Conservation (phyloP, 2,329 filamentous ascomycete species). For the Pochonia chlamydosporia region DNA sequence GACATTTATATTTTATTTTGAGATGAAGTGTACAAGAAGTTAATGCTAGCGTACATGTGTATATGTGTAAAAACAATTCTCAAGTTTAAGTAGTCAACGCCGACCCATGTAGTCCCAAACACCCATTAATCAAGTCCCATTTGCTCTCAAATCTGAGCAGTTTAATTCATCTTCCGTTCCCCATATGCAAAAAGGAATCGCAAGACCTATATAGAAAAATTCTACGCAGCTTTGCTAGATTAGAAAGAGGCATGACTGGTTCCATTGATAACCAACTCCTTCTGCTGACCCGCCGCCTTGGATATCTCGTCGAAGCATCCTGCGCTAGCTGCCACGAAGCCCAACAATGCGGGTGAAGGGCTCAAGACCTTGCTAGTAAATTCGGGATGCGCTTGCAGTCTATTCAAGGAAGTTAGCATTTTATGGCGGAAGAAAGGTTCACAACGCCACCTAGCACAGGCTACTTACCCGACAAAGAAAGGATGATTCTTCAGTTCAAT, state of each 20-base stretch:
- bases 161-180: neutral
- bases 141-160: neutral
- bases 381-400: slow-evolving; percentile 84
- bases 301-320: slow-evolving; percentile 51
- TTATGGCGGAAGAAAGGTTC: neutral
- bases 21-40: neutral
- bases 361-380: slow-evolving; percentile 70
- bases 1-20: neutral
- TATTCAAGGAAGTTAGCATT: slow-evolving; percentile 3
- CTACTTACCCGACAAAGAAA: slow-evolving; percentile 56
- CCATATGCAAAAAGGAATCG: neutral
- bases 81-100: neutral
- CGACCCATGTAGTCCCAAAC: neutral
- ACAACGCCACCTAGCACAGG: neutral
- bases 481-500: slow-evolving; percentile 78
- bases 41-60: neutral
- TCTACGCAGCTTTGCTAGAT: neutral
- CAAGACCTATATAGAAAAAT: neutral
- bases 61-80: neutral
- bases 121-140: neutral
- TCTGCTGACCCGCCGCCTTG: neutral
- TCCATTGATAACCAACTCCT: neutral
- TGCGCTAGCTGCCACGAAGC: slow-evolving; percentile 43
- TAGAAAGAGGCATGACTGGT: neutral
- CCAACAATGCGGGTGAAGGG: slow-evolving; percentile 67